Conservation (phyloP, 2,329 filamentous ascomycete species). For the Camillea tinctor region DNA sequence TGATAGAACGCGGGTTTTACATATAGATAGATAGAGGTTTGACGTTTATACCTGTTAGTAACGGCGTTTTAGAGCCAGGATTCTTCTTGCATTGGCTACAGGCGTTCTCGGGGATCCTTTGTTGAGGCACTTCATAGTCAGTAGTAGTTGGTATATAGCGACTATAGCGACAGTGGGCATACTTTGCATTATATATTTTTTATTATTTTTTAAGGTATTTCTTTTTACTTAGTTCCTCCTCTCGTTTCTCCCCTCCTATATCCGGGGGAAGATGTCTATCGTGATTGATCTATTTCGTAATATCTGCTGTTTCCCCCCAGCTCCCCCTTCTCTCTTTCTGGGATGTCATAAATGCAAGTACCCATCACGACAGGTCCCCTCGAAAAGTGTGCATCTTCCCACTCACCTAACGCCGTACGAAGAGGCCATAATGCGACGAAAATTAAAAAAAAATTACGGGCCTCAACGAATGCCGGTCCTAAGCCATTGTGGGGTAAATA, state of each 20-base stretch:
- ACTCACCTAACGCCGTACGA: background rate
- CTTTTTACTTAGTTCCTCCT: background rate
- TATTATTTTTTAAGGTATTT: background rate
- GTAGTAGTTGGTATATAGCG: background rate
- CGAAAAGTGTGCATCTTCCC: background rate
- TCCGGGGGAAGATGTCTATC: background rate
- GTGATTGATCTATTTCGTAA: background rate
- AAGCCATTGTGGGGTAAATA: background rate
- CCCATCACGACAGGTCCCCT: background rate
- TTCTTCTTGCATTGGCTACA: slow-evolving; percentile 1
- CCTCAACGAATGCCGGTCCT: background rate
- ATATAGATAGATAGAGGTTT: slow-evolving; percentile 8
- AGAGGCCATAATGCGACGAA: background rate
- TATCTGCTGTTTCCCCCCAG: too few relatives aligned
- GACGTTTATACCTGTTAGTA: slow-evolving; percentile 2
- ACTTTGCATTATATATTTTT: background rate
- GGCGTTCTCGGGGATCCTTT: slow-evolving; percentile 2
- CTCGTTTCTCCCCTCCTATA: background rate
- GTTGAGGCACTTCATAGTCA: background rate
- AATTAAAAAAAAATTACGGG: background rate
- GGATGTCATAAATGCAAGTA: background rate
- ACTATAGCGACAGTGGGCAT: background rate
- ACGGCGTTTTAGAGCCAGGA: slow-evolving; percentile 11
- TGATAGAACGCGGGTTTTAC: slow-evolving; percentile 7
- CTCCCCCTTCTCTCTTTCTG: too few relatives aligned